Evolutionary conservation across 1,139 yeast species (phyloP).

Genomic region (Cylindricascospora bacillispora): DNA sequence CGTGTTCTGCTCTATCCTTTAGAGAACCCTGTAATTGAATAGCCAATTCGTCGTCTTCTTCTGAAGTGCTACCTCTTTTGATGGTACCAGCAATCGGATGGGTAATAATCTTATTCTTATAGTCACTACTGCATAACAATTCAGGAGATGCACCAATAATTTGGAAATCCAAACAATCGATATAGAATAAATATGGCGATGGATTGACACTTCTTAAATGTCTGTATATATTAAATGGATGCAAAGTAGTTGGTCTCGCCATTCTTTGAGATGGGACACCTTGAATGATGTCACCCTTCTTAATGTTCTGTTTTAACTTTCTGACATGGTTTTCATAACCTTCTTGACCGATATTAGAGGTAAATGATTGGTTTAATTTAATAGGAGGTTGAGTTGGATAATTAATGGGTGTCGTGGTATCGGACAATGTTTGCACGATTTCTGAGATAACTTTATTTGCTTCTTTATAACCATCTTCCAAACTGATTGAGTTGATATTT

Average conservation of each 20-base stretch:
- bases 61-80: conserved; percentile 74
- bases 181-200: conserved; percentile 88
- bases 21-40: conserved; percentile 58
- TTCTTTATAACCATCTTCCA: conserved; percentile 38
- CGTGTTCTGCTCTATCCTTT: conserved; percentile 95
- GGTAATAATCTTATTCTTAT: conserved; percentile 61
- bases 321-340: conserved; percentile 82
- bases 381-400: conserved; percentile 66
- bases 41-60: conserved; percentile 83
- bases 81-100: conserved; percentile 98
- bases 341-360: conserved; percentile 82
- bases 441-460: conserved; percentile 47
- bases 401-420: conserved; percentile 31
- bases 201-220: conserved; percentile 94
- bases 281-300: conserved; percentile 87
- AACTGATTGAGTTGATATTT: conserved; percentile 29
- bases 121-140: conserved; percentile 69
- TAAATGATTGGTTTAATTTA: conserved; percentile 46
- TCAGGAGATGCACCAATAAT: conserved; percentile 97
- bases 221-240: conserved; percentile 91
- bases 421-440: conserved; percentile 35
- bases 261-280: conserved; percentile 97
- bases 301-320: conserved; percentile 63
- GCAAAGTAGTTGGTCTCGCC: conserved; percentile 86
- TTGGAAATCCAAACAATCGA: conserved; percentile 84